Conservation (phyloP, 1,284 basidiomycete genomes). For the Ganoderma sinense region DNA sequence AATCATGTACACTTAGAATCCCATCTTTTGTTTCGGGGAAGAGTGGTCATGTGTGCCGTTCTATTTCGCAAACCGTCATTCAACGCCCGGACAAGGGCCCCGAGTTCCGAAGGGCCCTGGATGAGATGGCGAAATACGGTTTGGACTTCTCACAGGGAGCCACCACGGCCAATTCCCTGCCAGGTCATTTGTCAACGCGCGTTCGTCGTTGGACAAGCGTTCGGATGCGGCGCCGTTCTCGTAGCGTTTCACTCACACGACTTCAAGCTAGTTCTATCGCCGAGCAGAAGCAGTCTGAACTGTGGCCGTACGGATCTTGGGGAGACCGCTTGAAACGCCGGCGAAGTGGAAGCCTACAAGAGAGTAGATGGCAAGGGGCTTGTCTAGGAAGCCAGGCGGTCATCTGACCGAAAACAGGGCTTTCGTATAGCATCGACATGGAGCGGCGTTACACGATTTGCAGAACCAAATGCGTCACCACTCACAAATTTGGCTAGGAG, state of each 20-base stretch:
- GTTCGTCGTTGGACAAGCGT: conserved; percentile 10
- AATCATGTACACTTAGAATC: conserved; percentile 20
- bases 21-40: neutral
- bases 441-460: conserved; percentile 6
- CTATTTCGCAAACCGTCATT: conserved; percentile 5
- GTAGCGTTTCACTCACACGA: conserved; percentile 18
- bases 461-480: conserved; percentile 8
- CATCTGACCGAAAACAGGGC: neutral
- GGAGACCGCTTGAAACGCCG: conserved; percentile 7
- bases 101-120: conserved; percentile 22
- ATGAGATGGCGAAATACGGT: conserved; percentile 7
- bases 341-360: conserved; percentile 3
- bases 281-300: conserved; percentile 8
- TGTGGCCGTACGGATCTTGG: conserved; percentile 21
- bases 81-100: conserved; percentile 19
- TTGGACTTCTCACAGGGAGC: conserved; percentile 10
- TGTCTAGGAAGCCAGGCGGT: neutral
- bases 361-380: neutral
- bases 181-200: conserved; percentile 5
- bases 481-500: neutral
- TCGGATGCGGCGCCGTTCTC: conserved; percentile 17
- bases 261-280: conserved; percentile 1
- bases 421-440: neutral
- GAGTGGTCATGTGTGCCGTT: conserved; percentile 23
- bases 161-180: conserved; percentile 3